Evolutionary conservation across 306 rosid genomes (phyloP), one percentile per base, ranked within the genome.

Genomic region (Cicer chorassanicum): DNA sequence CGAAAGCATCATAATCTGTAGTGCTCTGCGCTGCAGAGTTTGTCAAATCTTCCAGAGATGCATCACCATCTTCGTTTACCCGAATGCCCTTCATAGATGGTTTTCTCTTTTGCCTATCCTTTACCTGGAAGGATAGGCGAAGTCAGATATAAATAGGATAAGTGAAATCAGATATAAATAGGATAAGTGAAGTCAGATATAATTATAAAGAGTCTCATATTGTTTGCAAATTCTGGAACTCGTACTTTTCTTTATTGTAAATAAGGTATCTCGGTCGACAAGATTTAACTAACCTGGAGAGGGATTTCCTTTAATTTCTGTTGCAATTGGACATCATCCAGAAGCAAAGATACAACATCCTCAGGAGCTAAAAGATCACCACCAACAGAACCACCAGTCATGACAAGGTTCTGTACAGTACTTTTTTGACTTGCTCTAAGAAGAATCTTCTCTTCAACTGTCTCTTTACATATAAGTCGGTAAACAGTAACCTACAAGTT

Each of bases 381-480:
- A 74, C 91, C 98, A 72, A 92, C 95, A 85, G 95, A 96, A 69
- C 99, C 99, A 68, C 99, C 99, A 1, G 93, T 92, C 97, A 94
- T 94, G 74, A 94, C 98, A 78, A 94, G 99, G 89, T 94, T 93
- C 83, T 94, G 99, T 49, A 94, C 99, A 50, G 99, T 90, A 68
- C 88, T 94, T 89, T 94, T 94, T 82, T 94, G 99, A 81, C 95
- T 89, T 39, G 99, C 99, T 86, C 97, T 86, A 39, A 84, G 96
- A 82, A 94, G 93, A 86, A 94, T 94, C 86, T 94, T 94, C 87
- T 94, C 99, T 88, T 94, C 99, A 74, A 94, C 98, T 0, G 99
- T 94, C 82, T 94, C 99, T 86, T 94, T 92, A 71, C 99, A 94
- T 69, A 94, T 94, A 51, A 94, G 91, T 41, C 99, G 92, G 87